phyloP scores from a whole-genome alignment of 164 flowering plant species.

The Magnolia kwangsiensis region DNA sequence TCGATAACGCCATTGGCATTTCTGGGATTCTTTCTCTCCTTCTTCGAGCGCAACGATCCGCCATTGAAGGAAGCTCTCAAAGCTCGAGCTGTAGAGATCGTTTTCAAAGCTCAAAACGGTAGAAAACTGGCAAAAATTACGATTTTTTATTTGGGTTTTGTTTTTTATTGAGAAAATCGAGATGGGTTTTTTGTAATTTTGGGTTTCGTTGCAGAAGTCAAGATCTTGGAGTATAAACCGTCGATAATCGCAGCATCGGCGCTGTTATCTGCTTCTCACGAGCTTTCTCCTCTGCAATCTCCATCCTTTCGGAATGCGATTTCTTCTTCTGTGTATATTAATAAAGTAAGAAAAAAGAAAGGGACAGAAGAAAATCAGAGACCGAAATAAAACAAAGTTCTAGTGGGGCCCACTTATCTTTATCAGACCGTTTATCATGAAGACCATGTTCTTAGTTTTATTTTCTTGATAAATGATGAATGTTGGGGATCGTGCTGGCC shows the following conservation, averaged over 20 bases:
- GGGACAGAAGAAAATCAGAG: background rate
- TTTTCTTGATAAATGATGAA: too few relatives aligned
- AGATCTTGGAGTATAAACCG: slow-evolving; percentile 55
- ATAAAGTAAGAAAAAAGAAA: slow-evolving; percentile 36
- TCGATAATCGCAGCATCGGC: slow-evolving; percentile 66
- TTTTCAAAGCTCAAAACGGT: slow-evolving; percentile 57
- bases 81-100: slow-evolving; percentile 45
- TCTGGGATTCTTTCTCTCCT: slow-evolving; percentile 42
- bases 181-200: background rate
- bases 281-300: slow-evolving; percentile 46
- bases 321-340: slow-evolving; percentile 39
- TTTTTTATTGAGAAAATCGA: background rate
- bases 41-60: slow-evolving; percentile 40
- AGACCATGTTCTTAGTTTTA: too few relatives aligned
- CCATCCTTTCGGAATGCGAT: slow-evolving; percentile 32
- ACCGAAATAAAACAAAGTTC: too few relatives aligned
- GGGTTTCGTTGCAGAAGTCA: slow-evolving; percentile 33
- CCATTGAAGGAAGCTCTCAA: slow-evolving; percentile 34
- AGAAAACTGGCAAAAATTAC: background rate
- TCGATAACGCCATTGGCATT: slow-evolving; percentile 73
- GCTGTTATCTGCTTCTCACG: slow-evolving; percentile 50
- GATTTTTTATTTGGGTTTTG: background rate
- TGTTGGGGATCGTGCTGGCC: too few relatives aligned
- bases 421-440: too few relatives aligned
- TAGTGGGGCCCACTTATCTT: too few relatives aligned